Percentiles rank a stretch among this genome's conserved stretches.
phyloP scores from a whole-genome alignment of 2,329 filamentous ascomycete genomes.

The Neophaeococcomyces aloes region DNA sequence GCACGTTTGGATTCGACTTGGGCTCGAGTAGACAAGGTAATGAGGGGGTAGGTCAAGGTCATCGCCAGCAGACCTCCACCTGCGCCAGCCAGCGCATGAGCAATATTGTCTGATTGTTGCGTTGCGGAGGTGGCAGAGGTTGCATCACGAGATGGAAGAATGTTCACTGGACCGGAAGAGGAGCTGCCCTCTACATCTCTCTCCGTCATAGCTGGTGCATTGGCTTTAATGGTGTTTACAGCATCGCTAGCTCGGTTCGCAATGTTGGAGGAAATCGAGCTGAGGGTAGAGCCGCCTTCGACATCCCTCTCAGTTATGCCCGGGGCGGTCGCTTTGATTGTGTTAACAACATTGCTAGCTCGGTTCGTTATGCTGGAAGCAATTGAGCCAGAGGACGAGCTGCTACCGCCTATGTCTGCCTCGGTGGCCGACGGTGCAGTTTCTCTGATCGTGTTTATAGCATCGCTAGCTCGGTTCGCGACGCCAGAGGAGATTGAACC shows the following conservation, averaged over 20 bases:
- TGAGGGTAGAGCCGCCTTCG: too few species aligned
- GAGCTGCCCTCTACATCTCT: not conserved
- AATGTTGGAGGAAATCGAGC: too few species aligned
- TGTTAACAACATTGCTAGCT: too few species aligned
- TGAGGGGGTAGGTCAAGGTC: constrained; percentile 91
- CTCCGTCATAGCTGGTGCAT: too few species aligned
- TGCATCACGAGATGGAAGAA: constrained; percentile 6
- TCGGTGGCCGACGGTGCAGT: constrained; percentile 5
- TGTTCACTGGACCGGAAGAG: constrained; percentile 12
- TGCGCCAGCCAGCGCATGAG: constrained; percentile 83
- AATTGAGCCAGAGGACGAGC: too few species aligned
- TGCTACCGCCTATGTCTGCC: too few species aligned
- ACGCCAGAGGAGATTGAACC: too few species aligned
- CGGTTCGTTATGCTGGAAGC: too few species aligned
- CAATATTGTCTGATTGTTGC: constrained; percentile 91
- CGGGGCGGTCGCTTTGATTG: not conserved
- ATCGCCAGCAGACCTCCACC: constrained; percentile 93
- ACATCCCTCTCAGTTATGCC: constrained; percentile 1
- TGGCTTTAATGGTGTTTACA: too few species aligned
- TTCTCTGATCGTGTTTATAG: constrained; percentile 45
- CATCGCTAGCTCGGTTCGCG: constrained; percentile 62
- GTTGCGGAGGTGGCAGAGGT: constrained; percentile 49
- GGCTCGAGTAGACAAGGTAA: constrained; percentile 91
- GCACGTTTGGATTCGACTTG: constrained; percentile 96
- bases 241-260: too few species aligned